Conservation (phyloP, 495 filamentous ascomycete genomes). For the Poronia punctata region DNA sequence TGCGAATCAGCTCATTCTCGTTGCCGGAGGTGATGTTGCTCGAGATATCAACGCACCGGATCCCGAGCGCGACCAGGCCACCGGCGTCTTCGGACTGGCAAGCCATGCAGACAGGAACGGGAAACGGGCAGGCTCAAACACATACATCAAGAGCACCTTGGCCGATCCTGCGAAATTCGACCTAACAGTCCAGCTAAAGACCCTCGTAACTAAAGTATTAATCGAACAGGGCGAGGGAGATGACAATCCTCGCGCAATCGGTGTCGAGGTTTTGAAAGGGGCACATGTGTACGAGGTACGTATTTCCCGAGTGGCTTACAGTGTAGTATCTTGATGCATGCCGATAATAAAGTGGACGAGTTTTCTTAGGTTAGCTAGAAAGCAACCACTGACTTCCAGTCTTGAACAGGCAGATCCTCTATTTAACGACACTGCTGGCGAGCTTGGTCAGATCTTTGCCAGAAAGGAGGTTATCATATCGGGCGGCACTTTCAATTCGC, state of each 20-base stretch:
- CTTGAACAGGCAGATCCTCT: constrained; percentile 32
- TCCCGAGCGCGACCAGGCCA: constrained; percentile 29
- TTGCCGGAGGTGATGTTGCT: constrained; percentile 28
- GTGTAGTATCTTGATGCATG: no score
- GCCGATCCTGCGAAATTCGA: constrained; percentile 38
- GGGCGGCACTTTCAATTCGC: constrained; percentile 48
- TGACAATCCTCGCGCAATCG: constrained; percentile 31
- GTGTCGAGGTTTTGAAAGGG: constrained; percentile 39
- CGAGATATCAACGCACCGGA: constrained; percentile 35
- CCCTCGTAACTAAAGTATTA: constrained; percentile 40
- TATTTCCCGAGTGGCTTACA: no score
- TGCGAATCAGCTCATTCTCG: constrained; percentile 25
- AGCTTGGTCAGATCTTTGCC: constrained; percentile 27
- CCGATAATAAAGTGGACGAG: background rate
- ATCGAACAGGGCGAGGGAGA: constrained; percentile 23
- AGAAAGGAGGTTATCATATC: constrained; percentile 50
- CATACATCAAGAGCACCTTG: constrained; percentile 37
- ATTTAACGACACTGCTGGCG: constrained; percentile 25
- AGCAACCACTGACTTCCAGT: background rate
- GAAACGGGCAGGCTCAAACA: constrained; percentile 36
- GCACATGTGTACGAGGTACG: constrained; percentile 31
- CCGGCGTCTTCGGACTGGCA: constrained; percentile 39
- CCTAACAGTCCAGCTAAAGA: constrained; percentile 39
- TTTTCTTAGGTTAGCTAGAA: background rate
- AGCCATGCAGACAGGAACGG: constrained; percentile 32